Conservation (phyloP, 2,329 filamentous ascomycete genomes). For the Fusarium equiseti region DNA sequence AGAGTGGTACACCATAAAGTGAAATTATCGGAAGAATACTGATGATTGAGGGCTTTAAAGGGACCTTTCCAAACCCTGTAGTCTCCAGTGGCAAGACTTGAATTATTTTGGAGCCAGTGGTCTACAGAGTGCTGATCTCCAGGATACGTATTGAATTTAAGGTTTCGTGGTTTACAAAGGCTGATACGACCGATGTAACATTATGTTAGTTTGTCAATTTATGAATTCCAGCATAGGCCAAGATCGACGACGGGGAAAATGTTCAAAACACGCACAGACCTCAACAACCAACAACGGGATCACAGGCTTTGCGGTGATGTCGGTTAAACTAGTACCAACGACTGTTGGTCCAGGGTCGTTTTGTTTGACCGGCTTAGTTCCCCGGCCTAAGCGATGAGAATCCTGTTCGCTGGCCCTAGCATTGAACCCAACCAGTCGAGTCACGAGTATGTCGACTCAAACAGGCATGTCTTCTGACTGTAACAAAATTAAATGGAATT, state of each 20-base stretch:
- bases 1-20: too few relatives aligned
- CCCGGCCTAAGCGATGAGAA: too few relatives aligned
- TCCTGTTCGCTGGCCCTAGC: too few relatives aligned
- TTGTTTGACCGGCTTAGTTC: too few relatives aligned
- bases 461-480: rapidly evolving
- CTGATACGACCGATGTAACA: background rate
- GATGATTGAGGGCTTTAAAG: background rate
- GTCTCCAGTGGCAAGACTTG: background rate
- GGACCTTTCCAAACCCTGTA: background rate
- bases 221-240: background rate
- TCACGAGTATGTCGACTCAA: background rate
- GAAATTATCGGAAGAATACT: too few relatives aligned
- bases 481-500: background rate
- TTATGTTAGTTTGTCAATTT: background rate
- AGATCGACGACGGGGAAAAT: background rate
- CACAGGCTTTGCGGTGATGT: too few relatives aligned
- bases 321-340: too few relatives aligned
- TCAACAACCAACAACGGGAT: too few relatives aligned
- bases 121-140: too few relatives aligned
- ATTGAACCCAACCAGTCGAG: rapidly evolving
- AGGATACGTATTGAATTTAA: too few relatives aligned
- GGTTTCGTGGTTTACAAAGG: background rate
- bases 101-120: too few relatives aligned
- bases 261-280: background rate
- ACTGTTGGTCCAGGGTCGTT: too few relatives aligned